Evolutionary conservation across 2,329 filamentous ascomycete species (phyloP), one percentile per base, ranked within the genome.

Genomic region (Pseudogymnoascus pannorum): DNA sequence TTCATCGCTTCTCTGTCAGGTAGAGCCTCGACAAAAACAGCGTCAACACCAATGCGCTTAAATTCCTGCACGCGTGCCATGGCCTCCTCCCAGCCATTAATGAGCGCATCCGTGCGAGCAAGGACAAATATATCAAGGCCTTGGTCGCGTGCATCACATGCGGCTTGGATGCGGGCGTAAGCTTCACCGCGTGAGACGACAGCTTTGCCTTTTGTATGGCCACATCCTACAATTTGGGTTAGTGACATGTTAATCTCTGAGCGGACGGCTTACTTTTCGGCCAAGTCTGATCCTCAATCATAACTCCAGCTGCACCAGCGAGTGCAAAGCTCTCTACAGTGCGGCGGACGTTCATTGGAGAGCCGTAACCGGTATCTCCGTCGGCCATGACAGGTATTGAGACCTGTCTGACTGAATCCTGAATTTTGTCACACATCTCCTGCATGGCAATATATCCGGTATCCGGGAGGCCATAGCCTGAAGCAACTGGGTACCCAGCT

Each of bases 281-380:
- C 77, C 77, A 80, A 0, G 75, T 77, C 63, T 79, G 77, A 60
- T 79, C 77, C 61, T 79, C 77, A 60, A 80, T 77, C 75, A 74
- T 74, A 29, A 75, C 63, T 0, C 73, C 73, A 3, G 73, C 73
- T 14, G 73, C 73, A 14, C 73, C 59, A 9, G 59, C 59, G 20
- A 18, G 26, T 59, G 42, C 77, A 64, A 75, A 79, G 5, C 70
- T 71, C 64, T 78, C 72, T 2, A 80, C 77, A 0, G 77, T 78
- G 14, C 77, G 65, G 38, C 72, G 72, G 1, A 79, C 77, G 57
- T 79, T 79, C 75, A 78, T 76, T 2, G 77, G 75, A 40, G 75
- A 73, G 4, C 78, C 78, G 59, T 79, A 79, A 2, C 78, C 78
- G 0, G 77, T 79, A 62, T 80, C 77, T 0, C 76, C 77, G 65